A percentile compares a stretch with the other conserved stretches of the same genome.
Evolutionary conservation across 2,329 filamentous ascomycete species (phyloP).

Genomic region (Ascosphaera acerosa): DNA sequence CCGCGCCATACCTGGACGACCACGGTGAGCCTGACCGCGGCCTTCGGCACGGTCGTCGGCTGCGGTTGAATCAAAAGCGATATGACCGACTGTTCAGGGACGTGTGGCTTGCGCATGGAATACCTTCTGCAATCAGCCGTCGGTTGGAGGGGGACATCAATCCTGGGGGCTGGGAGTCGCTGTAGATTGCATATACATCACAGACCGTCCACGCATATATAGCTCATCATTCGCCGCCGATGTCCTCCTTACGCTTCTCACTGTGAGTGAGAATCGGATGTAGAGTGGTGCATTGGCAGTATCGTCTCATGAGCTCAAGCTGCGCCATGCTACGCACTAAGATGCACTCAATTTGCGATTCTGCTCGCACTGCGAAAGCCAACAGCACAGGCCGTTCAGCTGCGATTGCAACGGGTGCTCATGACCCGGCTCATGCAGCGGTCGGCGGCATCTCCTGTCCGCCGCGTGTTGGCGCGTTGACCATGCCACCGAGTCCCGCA

Average conservation of each 20-base stretch:
- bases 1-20: slow-evolving; percentile 81
- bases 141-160: slow-evolving; percentile 91
- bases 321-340: too few species aligned
- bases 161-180: slow-evolving; percentile 83
- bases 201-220: not conserved
- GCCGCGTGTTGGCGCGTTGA: not conserved
- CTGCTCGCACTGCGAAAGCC: too few species aligned
- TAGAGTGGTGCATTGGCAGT: too few species aligned
- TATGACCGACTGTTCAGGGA: slow-evolving; percentile 74
- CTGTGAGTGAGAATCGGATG: too few species aligned
- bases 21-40: slow-evolving; percentile 93
- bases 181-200: slow-evolving; percentile 13
- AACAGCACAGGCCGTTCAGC: too few species aligned
- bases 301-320: too few species aligned
- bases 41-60: slow-evolving; percentile 59
- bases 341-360: too few species aligned
- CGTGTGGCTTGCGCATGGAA: slow-evolving; percentile 63
- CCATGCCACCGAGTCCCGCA: not conserved
- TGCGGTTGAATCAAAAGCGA: slow-evolving; percentile 79
- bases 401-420: too few species aligned
- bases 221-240: too few species aligned
- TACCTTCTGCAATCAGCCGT: slow-evolving; percentile 71
- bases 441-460: not conserved
- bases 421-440: not conserved
- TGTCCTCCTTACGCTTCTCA: too few species aligned